Percentiles rank a stretch among this genome's conserved stretches.
Evolutionary conservation across 495 filamentous ascomycete species (phyloP).

Genomic region (Lophium mytilinum): DNA sequence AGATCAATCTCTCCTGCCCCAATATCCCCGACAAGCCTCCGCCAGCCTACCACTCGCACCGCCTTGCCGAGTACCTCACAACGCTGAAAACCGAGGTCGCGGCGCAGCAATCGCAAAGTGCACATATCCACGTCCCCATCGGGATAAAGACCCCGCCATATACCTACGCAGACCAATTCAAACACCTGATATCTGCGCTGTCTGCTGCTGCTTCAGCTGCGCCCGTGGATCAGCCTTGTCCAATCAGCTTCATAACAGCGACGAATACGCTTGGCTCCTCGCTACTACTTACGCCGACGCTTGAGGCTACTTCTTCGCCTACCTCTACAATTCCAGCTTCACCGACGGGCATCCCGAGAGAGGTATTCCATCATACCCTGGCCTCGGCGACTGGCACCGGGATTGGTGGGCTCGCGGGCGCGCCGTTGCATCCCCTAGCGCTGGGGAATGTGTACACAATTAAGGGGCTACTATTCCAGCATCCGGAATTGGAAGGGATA

Average conservation of each 20-base stretch:
- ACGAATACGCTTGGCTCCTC: slow-evolving; percentile 65
- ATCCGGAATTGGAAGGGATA: slow-evolving; percentile 38
- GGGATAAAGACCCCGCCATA: slow-evolving; percentile 68
- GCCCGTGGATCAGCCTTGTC: slow-evolving; percentile 23
- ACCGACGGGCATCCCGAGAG: not conserved
- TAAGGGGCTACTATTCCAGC: slow-evolving; percentile 45
- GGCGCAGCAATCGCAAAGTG: not conserved
- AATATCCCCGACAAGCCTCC: slow-evolving; percentile 61
- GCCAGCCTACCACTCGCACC: slow-evolving; percentile 49
- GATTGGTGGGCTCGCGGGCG: slow-evolving; percentile 59
- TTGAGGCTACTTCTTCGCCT: not conserved
- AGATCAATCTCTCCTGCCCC: slow-evolving; percentile 67
- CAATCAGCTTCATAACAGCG: slow-evolving; percentile 56
- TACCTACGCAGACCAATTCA: slow-evolving; percentile 54
- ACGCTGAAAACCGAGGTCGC: slow-evolving; percentile 24
- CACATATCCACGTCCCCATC: slow-evolving; percentile 33
- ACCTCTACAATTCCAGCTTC: not conserved
- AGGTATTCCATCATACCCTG: slow-evolving; percentile 28
- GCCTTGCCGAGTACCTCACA: slow-evolving; percentile 43
- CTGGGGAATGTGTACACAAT: slow-evolving; percentile 62
- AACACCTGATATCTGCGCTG: slow-evolving; percentile 43
- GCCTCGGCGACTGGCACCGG: slow-evolving; percentile 41
- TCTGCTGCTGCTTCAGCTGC: slow-evolving; percentile 23
- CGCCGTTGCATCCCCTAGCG: slow-evolving; percentile 62
- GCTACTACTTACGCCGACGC: slow-evolving; percentile 39